phyloP scores from a whole-genome alignment of 148 eudicot genomes.

The Amaranthus cruentus region DNA sequence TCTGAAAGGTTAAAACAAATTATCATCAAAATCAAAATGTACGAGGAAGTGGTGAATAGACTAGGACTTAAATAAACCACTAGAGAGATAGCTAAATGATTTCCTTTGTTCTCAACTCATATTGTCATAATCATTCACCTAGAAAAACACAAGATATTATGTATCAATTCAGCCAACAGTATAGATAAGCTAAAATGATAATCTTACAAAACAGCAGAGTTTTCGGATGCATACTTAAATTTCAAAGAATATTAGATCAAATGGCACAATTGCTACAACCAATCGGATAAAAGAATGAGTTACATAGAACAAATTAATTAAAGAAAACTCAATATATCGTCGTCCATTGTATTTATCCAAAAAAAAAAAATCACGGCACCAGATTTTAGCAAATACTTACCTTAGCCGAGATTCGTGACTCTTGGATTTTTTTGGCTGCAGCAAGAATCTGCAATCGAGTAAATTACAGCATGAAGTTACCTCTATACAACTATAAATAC shows the following conservation, averaged over 20 bases:
- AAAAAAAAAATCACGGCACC: neutral
- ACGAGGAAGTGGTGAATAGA: neutral
- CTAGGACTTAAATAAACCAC: neutral
- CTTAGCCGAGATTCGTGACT: slow-evolving; percentile 66
- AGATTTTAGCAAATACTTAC: slow-evolving; percentile 29
- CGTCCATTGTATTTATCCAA: neutral
- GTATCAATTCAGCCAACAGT: neutral
- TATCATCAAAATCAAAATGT: neutral
- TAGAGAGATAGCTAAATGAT: neutral
- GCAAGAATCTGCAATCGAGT: slow-evolving; percentile 61
- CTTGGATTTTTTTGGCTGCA: slow-evolving; percentile 82
- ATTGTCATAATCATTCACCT: no score
- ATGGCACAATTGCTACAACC: neutral
- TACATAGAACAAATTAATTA: neutral
- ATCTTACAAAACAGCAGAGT: neutral
- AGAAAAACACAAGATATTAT: neutral
- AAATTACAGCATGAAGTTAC: slow-evolving; percentile 4
- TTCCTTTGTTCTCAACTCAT: no score
- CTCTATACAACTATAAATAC: neutral
- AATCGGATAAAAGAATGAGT: neutral
- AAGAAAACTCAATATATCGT: neutral
- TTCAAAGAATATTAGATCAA: neutral
- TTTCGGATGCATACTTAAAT: no score
- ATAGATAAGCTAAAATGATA: neutral
- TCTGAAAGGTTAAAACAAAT: neutral